These are phyloP conservation scores for Mortierella sp. DNA, from an alignment of 371 early-diverging fungal species.

Conservation along the genomic window DNA sequence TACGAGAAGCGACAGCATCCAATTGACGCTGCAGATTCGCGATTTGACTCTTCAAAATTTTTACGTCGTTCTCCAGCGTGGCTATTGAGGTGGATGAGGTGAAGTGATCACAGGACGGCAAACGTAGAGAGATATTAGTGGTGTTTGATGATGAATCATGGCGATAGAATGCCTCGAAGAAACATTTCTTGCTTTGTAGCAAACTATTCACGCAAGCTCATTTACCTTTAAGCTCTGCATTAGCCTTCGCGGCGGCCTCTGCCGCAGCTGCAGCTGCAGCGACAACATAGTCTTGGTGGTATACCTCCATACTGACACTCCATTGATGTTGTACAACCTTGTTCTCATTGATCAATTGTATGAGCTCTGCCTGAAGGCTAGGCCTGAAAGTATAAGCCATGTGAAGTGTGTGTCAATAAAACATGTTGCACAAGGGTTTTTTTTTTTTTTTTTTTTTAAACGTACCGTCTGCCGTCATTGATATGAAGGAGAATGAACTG, in stretches of 20 bases:
- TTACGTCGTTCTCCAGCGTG: conserved; percentile 22
- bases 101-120: too few relatives aligned
- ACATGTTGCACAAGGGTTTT: neutral
- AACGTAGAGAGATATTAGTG: neutral
- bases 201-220: neutral
- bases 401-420: neutral
- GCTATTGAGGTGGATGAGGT: conserved; percentile 4
- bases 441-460: too few relatives aligned
- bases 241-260: conserved; percentile 15
- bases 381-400: neutral
- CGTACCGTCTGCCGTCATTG: conserved; percentile 27
- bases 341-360: conserved; percentile 19
- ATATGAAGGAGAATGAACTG: conserved; percentile 19
- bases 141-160: too few relatives aligned
- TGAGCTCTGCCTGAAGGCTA: conserved; percentile 19
- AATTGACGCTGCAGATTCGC: conserved; percentile 25
- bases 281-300: conserved; percentile 33
- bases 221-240: conserved; percentile 27
- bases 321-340: conserved; percentile 29
- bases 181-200: neutral
- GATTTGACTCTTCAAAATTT: conserved; percentile 22
- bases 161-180: neutral
- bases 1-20: conserved; percentile 25
- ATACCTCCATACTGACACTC: conserved; percentile 20
- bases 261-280: conserved; percentile 14